phyloP scores from a whole-genome alignment of 148 eudicot genomes.

The Amaranthus hypochondriacus region DNA sequence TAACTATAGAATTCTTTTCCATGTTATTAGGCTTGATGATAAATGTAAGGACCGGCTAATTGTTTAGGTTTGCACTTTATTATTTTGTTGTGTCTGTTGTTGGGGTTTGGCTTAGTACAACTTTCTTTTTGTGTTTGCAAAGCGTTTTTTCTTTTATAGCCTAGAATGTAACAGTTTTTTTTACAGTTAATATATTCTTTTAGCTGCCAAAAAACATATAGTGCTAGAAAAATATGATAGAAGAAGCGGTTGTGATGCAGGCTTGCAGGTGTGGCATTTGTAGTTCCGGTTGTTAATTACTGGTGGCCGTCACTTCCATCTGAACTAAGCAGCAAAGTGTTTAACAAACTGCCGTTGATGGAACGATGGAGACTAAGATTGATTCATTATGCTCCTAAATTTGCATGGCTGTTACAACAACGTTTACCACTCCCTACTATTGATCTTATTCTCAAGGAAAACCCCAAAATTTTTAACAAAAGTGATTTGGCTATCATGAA shows the following conservation, averaged over 20 bases:
- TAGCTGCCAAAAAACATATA: no score
- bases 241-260: conserved; percentile 4
- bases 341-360: conserved; percentile 16
- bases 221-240: no score
- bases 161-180: no score
- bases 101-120: no score
- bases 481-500: conserved; percentile 10
- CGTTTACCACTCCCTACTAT: conserved; percentile 24
- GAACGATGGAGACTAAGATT: conserved; percentile 26
- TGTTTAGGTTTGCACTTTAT: no score
- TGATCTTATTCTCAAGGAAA: conserved; percentile 13
- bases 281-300: conserved; percentile 31
- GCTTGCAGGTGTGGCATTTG: conserved; percentile 33
- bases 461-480: conserved; percentile 25
- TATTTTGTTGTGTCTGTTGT: no score
- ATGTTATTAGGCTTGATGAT: no score
- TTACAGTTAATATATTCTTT: no score
- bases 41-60: no score
- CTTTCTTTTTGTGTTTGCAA: no score
- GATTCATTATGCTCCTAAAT: conserved; percentile 23
- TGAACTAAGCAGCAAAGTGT: conserved; percentile 8
- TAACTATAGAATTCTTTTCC: no score
- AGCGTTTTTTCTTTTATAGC: no score
- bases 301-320: conserved; percentile 40
- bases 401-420: conserved; percentile 32